These are phyloP conservation scores for Vigna nakashimae DNA, from an alignment of 306 rosid genomes.

Conservation along the genomic window DNA sequence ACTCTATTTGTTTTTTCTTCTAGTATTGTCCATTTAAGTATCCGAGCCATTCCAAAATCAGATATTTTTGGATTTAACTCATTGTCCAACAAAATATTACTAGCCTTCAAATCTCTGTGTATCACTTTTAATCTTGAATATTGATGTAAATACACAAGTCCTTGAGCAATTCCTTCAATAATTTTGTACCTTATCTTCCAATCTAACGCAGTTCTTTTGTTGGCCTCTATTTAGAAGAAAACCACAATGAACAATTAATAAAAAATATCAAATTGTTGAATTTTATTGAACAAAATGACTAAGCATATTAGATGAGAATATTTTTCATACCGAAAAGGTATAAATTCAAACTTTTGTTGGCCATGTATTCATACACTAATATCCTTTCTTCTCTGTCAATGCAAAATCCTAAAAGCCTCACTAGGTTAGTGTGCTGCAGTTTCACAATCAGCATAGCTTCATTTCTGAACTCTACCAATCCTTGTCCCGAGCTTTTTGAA, in stretches of 20 bases:
- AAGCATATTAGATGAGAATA: too few relatives aligned
- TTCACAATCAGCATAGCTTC: conserved; percentile 13
- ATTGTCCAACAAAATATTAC: not conserved
- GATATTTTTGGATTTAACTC: conserved; percentile 9
- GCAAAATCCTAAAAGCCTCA: conserved; percentile 20
- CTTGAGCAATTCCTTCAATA: not conserved
- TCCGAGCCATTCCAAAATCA: conserved; percentile 2
- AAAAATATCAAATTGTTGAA: too few relatives aligned
- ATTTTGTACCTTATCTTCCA: not conserved
- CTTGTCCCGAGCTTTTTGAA: conserved; percentile 24
- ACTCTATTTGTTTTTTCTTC: not conserved
- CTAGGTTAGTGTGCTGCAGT: conserved; percentile 29
- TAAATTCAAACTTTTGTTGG: conserved; percentile 11
- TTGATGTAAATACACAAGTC: not conserved
- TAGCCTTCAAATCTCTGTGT: not conserved
- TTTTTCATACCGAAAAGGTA: conserved; percentile 4
- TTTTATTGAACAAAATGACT: too few relatives aligned
- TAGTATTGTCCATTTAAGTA: not conserved
- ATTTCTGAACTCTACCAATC: conserved; percentile 3
- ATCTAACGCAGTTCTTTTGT: not conserved
- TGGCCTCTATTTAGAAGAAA: not conserved
- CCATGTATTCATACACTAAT: not conserved
- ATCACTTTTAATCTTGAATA: conserved; percentile 13
- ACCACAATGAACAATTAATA: too few relatives aligned
- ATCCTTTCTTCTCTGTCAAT: conserved; percentile 16